These are phyloP conservation scores for Drechmeria coniospora DNA, from an alignment of 2,329 filamentous ascomycete genomes.

Conservation along the genomic window DNA sequence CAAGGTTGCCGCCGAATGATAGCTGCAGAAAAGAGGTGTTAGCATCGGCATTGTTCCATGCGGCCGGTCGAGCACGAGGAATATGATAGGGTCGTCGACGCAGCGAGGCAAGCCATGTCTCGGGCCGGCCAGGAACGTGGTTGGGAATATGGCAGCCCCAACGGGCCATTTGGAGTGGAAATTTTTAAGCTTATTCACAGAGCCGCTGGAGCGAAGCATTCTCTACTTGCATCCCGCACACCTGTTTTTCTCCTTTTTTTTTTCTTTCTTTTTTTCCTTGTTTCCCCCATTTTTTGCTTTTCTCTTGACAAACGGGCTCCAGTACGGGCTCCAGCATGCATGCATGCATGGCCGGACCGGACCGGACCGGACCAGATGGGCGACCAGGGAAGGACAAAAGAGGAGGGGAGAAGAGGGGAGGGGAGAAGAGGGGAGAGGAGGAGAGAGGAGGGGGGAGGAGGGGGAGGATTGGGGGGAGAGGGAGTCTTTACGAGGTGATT, in stretches of 20 bases:
- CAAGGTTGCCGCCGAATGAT: conserved; percentile 37
- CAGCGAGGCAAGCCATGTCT: too few relatives aligned
- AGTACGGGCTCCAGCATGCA: too few relatives aligned
- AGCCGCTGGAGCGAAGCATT: neutral
- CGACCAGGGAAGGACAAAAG: neutral
- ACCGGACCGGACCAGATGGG: too few relatives aligned
- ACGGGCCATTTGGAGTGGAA: too few relatives aligned
- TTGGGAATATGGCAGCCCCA: too few relatives aligned
- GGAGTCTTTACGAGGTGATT: conserved; percentile 14
- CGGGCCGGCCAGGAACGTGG: neutral
- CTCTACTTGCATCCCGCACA: neutral
- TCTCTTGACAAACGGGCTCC: too few relatives aligned
- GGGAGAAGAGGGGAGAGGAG: neutral
- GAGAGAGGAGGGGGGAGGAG: neutral
- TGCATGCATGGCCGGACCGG: too few relatives aligned
- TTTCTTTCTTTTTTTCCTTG: neutral
- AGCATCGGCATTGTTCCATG: conserved; percentile 5
- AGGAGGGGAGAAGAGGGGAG: neutral
- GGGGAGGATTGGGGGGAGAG: neutral
- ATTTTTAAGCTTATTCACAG: neutral
- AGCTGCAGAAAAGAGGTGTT: conserved; percentile 24
- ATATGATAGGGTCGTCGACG: too few relatives aligned
- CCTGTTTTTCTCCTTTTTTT: neutral
- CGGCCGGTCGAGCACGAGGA: too few relatives aligned
- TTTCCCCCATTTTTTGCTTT: too few relatives aligned